Evolutionary conservation across 2,329 filamentous ascomycete genomes (phyloP).

Genomic region (Coniochaeta hoffmannii): DNA sequence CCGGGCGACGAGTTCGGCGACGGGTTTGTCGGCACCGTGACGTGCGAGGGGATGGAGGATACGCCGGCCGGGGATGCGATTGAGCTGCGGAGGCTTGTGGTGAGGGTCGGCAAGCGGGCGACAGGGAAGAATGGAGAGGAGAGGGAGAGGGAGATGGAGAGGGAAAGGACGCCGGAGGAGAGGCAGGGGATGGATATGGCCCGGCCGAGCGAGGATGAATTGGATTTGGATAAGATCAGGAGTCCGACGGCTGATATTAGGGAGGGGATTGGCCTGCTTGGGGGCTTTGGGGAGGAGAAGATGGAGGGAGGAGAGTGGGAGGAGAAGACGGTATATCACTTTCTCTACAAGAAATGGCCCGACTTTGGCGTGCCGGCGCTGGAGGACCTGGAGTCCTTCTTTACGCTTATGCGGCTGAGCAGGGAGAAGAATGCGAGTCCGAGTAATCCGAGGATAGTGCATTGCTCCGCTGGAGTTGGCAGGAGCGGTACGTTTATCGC

Average conservation of each 20-base stretch:
- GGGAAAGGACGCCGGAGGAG: neutral
- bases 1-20: conserved; percentile 58
- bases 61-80: conserved; percentile 48
- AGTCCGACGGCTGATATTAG: conserved; percentile 3
- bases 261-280: neutral
- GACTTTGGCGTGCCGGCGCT: conserved; percentile 78
- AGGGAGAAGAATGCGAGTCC: conserved; percentile 46
- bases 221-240: conserved; percentile 10
- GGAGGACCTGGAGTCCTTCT: conserved; percentile 59
- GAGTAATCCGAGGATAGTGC: conserved; percentile 70
- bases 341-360: conserved; percentile 82
- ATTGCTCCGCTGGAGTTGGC: conserved; percentile 89
- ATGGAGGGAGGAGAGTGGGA: conserved; percentile 23
- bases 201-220: neutral
- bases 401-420: conserved; percentile 63
- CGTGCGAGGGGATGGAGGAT: conserved; percentile 55
- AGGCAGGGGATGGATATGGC: neutral
- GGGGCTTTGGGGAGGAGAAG: neutral
- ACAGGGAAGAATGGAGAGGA: neutral
- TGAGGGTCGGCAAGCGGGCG: conserved; percentile 32
- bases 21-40: conserved; percentile 61
- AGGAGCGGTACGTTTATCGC: conserved; percentile 93
- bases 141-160: neutral
- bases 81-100: conserved; percentile 66
- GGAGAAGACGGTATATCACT: conserved; percentile 68